These are phyloP conservation scores for Daldinia childiae DNA, from an alignment of 495 filamentous ascomycete species.

Conservation along the genomic window DNA sequence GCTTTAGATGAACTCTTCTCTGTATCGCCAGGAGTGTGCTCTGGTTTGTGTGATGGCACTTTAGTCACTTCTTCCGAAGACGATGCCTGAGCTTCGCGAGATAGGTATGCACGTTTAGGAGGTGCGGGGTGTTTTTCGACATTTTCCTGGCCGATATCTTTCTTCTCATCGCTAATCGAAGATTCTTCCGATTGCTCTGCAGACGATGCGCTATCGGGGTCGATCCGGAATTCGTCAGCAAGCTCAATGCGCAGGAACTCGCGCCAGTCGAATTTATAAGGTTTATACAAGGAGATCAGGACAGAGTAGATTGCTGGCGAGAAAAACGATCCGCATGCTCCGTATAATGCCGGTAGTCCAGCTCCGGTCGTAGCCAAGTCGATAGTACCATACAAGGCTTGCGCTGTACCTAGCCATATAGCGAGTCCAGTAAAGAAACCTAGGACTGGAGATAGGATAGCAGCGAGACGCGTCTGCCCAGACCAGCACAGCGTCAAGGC, in stretches of 20 bases:
- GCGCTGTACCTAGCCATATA: constrained; percentile 82
- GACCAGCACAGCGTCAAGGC: constrained; percentile 79
- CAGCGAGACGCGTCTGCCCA: constrained; percentile 74
- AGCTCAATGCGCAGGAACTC: constrained; percentile 55
- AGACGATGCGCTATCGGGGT: constrained; percentile 59
- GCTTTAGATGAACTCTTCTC: background rate
- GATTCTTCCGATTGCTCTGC: constrained; percentile 43
- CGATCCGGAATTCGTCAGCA: constrained; percentile 64
- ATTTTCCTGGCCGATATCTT: constrained; percentile 1
- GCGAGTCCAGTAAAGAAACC: constrained; percentile 75
- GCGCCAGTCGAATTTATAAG: constrained; percentile 60
- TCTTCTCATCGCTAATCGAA: constrained; percentile 28
- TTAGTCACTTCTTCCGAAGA: background rate
- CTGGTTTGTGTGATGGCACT: background rate
- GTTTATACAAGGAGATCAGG: constrained; percentile 55
- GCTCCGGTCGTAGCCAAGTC: constrained; percentile 72
- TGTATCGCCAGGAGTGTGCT: background rate
- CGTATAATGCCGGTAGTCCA: constrained; percentile 80
- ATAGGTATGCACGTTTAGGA: constrained; percentile 13
- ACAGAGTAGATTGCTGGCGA: constrained; percentile 71
- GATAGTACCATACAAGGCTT: constrained; percentile 73
- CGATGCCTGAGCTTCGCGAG: constrained; percentile 11
- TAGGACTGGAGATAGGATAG: constrained; percentile 71
- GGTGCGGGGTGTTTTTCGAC: background rate
- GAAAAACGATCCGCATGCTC: constrained; percentile 66